Evolutionary conservation across 1,139 yeast species (phyloP), one percentile per base, ranked within the genome.

Genomic region (Pichia sp.): DNA sequence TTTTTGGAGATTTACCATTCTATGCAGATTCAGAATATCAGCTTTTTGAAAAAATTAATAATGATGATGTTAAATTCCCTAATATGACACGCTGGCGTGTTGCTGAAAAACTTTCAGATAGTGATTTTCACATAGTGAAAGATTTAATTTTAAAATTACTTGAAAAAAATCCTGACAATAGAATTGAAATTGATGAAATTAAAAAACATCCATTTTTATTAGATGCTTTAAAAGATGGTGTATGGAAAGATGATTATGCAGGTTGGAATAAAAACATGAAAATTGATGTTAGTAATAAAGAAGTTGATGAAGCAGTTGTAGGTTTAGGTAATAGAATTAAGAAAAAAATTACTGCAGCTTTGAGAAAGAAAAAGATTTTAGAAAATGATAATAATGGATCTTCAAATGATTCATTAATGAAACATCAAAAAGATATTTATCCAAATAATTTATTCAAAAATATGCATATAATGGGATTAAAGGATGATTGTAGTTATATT

Each of bases 1-100:
- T 92, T 27, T 92, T 86, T 68, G 98, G 99, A 7, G 74, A 76
- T 54, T 78, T 92, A 41, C 98, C 98, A 1, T 94, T 92, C 65
- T 80, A 83, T 62, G 97, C 97, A 0, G 92, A 85, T 43, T 82
- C 84, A 45, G 98, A 92, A 63, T 86, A 79, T 66, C 90, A 85
- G 53, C 73, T 94, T 43, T 92, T 92, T 65, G 85, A 84, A 51
- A 92, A 84, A 25, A 92, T 94, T 56, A 87, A 81, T 27, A 76
- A 78, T 51, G 76, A 83, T 39, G 73, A 73, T 2, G 66, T 88
- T 30, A 70, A 68, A 39, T 83, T 85, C 56, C 96, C 97, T 0
- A 70, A 67, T 67, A 57, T 60, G 49, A 43, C 49, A 28, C 57
- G 70, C 8, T 76, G 68, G 67, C 70, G 62, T 61, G 75, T 72